Percentiles rank a stretch among this genome's conserved stretches.
Conservation (phyloP, 805 yeast species). For the Nakazawaea anatomiae region DNA sequence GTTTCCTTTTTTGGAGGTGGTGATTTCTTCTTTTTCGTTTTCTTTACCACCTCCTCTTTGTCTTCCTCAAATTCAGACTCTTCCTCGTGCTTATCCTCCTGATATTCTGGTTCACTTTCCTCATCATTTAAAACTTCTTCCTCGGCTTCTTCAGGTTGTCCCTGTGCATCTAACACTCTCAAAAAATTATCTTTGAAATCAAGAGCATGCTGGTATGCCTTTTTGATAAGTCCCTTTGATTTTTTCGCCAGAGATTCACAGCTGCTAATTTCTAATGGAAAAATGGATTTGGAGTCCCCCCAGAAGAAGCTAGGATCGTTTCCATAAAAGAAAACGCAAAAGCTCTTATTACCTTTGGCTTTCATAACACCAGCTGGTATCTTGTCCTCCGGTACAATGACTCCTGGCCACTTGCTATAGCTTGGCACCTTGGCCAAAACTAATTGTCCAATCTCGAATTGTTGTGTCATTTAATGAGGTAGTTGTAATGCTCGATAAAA, state of each 20-base stretch:
- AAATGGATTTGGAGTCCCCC: constrained; percentile 26
- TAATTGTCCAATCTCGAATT: constrained; percentile 21
- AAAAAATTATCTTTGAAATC: constrained; percentile 4
- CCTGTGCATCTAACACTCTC: constrained; percentile 2
- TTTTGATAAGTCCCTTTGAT: constrained; percentile 10
- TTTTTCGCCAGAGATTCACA: constrained; percentile 11
- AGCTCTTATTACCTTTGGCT: constrained; percentile 18
- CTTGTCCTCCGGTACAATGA: constrained; percentile 28
- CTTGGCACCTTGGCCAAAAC: constrained; percentile 40
- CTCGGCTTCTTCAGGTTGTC: not conserved
- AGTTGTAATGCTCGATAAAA: no score
- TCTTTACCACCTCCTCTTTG: constrained; percentile 14
- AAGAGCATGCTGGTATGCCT: constrained; percentile 10
- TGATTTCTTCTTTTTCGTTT: not conserved
- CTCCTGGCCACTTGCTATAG: constrained; percentile 46
- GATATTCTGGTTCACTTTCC: constrained; percentile 1
- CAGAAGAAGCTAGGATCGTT: constrained; percentile 41
- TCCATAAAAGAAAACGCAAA: constrained; percentile 39
- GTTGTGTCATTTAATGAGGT: not conserved
- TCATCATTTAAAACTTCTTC: not conserved
- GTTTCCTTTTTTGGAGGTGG: not conserved
- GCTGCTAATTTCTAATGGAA: constrained; percentile 5
- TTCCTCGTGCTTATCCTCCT: constrained; percentile 12
- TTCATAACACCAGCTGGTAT: constrained; percentile 26
- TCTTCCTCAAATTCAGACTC: constrained; percentile 16